Percentiles rank a stretch among this genome's conserved stretches.
These are phyloP conservation scores for Calonectria multiphialidica DNA, from an alignment of 2,329 filamentous ascomycete species.

Conservation along the genomic window DNA sequence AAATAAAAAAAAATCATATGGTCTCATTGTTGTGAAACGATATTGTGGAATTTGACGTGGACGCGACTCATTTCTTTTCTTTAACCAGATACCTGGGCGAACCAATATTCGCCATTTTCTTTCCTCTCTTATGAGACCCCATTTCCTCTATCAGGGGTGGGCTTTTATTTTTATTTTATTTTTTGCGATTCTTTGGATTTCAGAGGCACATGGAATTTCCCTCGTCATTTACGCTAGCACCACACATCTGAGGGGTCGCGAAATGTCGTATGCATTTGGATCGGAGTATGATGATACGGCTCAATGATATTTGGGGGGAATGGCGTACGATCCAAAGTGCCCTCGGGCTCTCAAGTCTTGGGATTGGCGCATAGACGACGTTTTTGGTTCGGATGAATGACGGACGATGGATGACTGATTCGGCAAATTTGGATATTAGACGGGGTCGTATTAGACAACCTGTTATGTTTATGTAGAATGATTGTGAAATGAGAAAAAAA, in stretches of 20 bases:
- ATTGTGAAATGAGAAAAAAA: slow-evolving; percentile 27
- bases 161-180: background rate
- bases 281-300: slow-evolving; percentile 45
- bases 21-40: slow-evolving; percentile 33
- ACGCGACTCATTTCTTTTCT: slow-evolving; percentile 33
- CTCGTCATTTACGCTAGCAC: slow-evolving; percentile 37
- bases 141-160: slow-evolving; percentile 24
- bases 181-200: slow-evolving; percentile 28
- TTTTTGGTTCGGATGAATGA: slow-evolving; percentile 31
- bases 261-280: slow-evolving; percentile 44
- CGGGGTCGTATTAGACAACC: slow-evolving; percentile 39
- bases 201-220: slow-evolving; percentile 17
- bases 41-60: slow-evolving; percentile 32
- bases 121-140: slow-evolving; percentile 30
- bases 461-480: slow-evolving; percentile 40
- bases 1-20: slow-evolving; percentile 32
- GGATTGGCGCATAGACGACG: slow-evolving; percentile 40
- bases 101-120: slow-evolving; percentile 15
- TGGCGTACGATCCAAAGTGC: slow-evolving; percentile 40
- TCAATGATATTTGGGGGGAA: slow-evolving; percentile 35
- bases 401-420: slow-evolving; percentile 35
- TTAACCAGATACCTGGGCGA: slow-evolving; percentile 43
- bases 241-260: slow-evolving; percentile 41
- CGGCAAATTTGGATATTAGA: slow-evolving; percentile 39
- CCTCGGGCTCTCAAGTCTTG: slow-evolving; percentile 22